phyloP scores from a whole-genome alignment of 768 basidiomycete genomes.

The Agaricus subrufescens region DNA sequence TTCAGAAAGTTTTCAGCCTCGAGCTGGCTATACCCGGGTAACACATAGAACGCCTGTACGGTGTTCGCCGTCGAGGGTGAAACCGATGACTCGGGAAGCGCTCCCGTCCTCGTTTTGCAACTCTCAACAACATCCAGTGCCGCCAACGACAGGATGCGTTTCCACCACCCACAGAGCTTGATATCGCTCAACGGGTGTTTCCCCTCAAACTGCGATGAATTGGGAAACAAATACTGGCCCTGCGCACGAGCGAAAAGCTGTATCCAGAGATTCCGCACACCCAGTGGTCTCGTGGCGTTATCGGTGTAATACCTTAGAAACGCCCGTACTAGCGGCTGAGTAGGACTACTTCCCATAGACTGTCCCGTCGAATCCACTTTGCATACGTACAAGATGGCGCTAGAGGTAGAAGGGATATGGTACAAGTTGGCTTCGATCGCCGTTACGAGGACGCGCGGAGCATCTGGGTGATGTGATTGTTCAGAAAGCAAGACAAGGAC shows the following conservation, averaged over 20 bases:
- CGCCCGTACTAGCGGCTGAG: constrained; percentile 59
- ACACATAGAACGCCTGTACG: constrained; percentile 46
- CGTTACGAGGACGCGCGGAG: constrained; percentile 60
- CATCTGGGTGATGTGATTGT: constrained; percentile 25
- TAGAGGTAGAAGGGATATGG: constrained; percentile 61
- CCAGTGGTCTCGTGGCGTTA: constrained; percentile 55
- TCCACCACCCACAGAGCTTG: constrained; percentile 92
- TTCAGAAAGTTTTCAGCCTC: constrained; percentile 64
- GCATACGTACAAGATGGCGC: constrained; percentile 80
- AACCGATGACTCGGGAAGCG: neutral
- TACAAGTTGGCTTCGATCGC: constrained; percentile 81
- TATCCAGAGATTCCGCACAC: constrained; percentile 61
- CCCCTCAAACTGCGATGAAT: constrained; percentile 61
- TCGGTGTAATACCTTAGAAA: constrained; percentile 63
- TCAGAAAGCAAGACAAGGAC: constrained; percentile 74
- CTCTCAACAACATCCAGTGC: constrained; percentile 32
- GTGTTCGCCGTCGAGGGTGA: neutral
- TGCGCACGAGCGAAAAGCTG: constrained; percentile 92
- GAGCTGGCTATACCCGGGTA: constrained; percentile 64
- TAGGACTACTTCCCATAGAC: constrained; percentile 57
- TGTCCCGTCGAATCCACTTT: constrained; percentile 95
- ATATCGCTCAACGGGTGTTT: constrained; percentile 78
- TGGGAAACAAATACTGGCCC: constrained; percentile 90
- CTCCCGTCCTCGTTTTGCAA: constrained; percentile 5
- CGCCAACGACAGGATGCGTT: constrained; percentile 59